Conservation (phyloP, 2,329 filamentous ascomycete species). For the Lasiodiplodia gonubiensis region DNA sequence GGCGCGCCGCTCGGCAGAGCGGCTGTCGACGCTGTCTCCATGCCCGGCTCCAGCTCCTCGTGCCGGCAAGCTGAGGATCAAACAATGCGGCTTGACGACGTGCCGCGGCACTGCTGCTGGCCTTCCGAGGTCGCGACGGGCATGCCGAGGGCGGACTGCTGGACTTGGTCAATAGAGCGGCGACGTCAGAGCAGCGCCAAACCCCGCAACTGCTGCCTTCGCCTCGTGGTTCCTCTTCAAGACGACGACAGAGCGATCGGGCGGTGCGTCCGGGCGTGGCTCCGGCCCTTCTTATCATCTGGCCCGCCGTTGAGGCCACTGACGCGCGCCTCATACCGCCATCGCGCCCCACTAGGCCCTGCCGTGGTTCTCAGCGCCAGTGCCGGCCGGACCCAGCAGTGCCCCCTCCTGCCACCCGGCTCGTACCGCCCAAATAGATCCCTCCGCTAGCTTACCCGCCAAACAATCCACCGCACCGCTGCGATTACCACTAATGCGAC, state of each 20-base stretch:
- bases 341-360: conserved; percentile 14
- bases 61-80: conserved; percentile 48
- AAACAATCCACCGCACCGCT: neutral
- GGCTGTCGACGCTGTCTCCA: conserved; percentile 36
- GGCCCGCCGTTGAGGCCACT: conserved; percentile 12
- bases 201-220: conserved; percentile 4
- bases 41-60: conserved; percentile 44
- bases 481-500: conserved; percentile 4
- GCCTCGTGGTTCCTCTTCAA: neutral
- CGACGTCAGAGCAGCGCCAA: neutral
- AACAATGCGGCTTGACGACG: conserved; percentile 40
- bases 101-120: neutral
- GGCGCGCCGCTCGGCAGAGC: conserved; percentile 51
- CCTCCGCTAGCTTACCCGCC: neutral
- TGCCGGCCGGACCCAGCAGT: neutral
- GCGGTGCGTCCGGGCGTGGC: neutral
- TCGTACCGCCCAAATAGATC: conserved; percentile 19
- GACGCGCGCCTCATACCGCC: conserved; percentile 7
- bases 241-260: neutral
- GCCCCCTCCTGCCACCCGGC: conserved; percentile 1
- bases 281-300: conserved; percentile 13
- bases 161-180: neutral
- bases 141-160: neutral
- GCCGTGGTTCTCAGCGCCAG: conserved; percentile 2
- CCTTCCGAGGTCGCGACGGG: neutral